Conservation (phyloP, 2,329 filamentous ascomycete genomes). For the Alternaria solani region DNA sequence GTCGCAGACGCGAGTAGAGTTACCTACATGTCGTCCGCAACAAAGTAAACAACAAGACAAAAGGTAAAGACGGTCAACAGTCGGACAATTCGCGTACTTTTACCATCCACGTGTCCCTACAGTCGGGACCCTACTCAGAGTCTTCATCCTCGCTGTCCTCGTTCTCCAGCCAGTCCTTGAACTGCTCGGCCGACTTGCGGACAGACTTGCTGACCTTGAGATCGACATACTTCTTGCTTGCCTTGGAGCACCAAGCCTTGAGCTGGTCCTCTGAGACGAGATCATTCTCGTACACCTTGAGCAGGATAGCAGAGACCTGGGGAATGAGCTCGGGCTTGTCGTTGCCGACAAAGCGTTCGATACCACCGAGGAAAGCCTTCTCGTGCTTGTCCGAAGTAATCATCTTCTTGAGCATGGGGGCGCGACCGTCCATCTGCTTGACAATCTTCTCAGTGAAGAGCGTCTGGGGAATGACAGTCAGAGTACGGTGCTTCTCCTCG, state of each 20-base stretch:
- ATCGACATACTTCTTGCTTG: conserved; percentile 98
- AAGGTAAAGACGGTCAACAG: conserved; percentile 18
- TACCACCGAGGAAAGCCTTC: conserved; percentile 93
- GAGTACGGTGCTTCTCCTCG: conserved; percentile 90
- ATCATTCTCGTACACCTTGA: conserved; percentile 90
- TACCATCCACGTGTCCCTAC: conserved; percentile 4
- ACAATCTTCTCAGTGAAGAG: conserved; percentile 91
- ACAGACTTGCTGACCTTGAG: conserved; percentile 90
- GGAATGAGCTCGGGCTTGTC: conserved; percentile 80
- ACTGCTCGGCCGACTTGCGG: conserved; percentile 90
- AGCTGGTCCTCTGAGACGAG: conserved; percentile 87
- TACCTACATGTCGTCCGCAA: conserved; percentile 27
- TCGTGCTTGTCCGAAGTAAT: conserved; percentile 91
- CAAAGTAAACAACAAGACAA: conserved; percentile 18
- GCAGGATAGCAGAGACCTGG: conserved; percentile 83
- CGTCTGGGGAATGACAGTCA: conserved; percentile 90
- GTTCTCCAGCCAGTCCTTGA: conserved; percentile 87
- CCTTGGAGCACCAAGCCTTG: conserved; percentile 90
- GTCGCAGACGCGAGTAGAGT: conserved; percentile 28
- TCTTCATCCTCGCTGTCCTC: conserved; percentile 70
- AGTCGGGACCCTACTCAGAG: conserved; percentile 32
- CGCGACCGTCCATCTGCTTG: conserved; percentile 85
- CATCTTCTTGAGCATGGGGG: conserved; percentile 89
- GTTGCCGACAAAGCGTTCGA: conserved; percentile 88
- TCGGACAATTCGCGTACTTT: conserved; percentile 11